Evolutionary conservation across 73 alveolate genomes (phyloP).

Genomic region (Blepharisma japonicum): DNA sequence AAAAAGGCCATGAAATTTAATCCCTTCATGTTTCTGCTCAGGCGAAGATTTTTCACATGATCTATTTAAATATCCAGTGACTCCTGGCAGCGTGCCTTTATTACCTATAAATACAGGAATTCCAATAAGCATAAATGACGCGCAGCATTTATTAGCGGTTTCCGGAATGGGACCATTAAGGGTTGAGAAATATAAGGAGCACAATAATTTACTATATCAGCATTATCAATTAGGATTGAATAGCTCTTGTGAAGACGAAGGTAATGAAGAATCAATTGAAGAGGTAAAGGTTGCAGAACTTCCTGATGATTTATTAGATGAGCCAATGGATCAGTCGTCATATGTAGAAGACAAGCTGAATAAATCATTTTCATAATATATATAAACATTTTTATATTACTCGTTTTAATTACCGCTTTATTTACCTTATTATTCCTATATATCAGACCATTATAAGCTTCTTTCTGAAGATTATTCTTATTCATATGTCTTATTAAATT

Average conservation of each 20-base stretch:
- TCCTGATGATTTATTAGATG: too few species aligned
- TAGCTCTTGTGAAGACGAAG: constrained; percentile 17
- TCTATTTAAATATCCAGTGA: neutral
- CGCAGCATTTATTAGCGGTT: neutral
- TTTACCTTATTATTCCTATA: too few species aligned
- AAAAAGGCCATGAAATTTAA: constrained; percentile 25
- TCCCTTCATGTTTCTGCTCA: constrained; percentile 13
- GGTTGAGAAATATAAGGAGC: neutral
- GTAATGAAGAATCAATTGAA: neutral
- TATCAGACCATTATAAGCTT: too few species aligned
- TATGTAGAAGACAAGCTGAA: too few species aligned
- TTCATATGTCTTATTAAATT: too few species aligned
- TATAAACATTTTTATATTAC: too few species aligned
- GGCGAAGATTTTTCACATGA: neutral
- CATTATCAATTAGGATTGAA: constrained; percentile 12
- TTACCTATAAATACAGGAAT: constrained; percentile 25
- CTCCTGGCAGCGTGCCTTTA: neutral
- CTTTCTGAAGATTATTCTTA: too few species aligned
- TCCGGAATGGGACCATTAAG: neutral
- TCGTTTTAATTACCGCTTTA: too few species aligned
- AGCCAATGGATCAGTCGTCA: too few species aligned
- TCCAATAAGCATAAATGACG: constrained; percentile 12
- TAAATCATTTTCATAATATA: too few species aligned
- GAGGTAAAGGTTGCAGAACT: constrained; percentile 21
- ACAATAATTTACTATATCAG: neutral